phyloP scores from a whole-genome alignment of 2,329 filamentous ascomycete genomes.

The Pseudocercospora crystallina region DNA sequence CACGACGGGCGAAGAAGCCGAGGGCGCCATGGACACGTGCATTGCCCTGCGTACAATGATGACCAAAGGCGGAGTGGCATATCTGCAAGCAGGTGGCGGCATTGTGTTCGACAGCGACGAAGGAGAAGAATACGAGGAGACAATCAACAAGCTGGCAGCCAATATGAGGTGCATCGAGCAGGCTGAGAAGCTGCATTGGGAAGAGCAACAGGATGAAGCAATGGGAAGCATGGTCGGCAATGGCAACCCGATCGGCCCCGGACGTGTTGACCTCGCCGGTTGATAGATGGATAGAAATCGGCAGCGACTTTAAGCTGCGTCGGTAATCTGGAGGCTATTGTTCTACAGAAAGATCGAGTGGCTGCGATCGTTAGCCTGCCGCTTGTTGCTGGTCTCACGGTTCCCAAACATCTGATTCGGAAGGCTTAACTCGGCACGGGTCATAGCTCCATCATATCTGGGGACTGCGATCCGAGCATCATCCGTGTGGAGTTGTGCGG shows the following conservation, averaged over 20 bases:
- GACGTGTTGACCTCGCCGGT: slow-evolving; percentile 16
- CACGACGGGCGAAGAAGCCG: slow-evolving; percentile 59
- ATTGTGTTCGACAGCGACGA: slow-evolving; percentile 93
- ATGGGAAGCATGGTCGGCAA: too few relatives aligned
- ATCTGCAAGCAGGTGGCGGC: slow-evolving; percentile 79
- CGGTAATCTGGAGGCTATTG: background rate
- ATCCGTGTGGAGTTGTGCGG: too few relatives aligned
- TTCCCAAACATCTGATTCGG: background rate
- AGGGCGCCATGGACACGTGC: slow-evolving; percentile 90
- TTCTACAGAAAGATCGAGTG: background rate
- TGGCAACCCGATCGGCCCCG: background rate
- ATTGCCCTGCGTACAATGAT: slow-evolving; percentile 88
- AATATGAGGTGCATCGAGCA: slow-evolving; percentile 86
- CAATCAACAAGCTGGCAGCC: slow-evolving; percentile 90
- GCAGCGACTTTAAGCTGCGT: background rate
- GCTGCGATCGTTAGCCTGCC: background rate
- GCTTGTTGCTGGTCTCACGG: background rate
- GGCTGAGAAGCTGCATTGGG: slow-evolving; percentile 70
- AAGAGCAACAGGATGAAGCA: slow-evolving; percentile 39
- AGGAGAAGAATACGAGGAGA: slow-evolving; percentile 91
- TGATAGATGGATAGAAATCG: slow-evolving; percentile 7
- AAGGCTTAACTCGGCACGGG: background rate
- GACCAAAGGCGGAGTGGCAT: slow-evolving; percentile 85
- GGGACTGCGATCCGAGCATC: too few relatives aligned
- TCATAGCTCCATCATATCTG: background rate